phyloP scores from a whole-genome alignment of 73 alveolate genomes.

The Paramecium sonneborni region DNA sequence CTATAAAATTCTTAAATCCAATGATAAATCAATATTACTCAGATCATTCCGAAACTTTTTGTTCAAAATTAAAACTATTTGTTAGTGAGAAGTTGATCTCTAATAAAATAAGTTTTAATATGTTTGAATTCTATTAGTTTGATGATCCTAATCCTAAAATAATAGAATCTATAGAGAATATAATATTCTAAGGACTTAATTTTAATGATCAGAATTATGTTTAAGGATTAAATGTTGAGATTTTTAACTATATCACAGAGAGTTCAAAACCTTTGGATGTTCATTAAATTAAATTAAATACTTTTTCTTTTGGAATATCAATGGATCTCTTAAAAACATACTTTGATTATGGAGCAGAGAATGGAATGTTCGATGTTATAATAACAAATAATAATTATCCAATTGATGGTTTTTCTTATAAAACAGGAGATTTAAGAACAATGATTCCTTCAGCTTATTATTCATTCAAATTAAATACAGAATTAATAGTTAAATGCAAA shows the following conservation, averaged over 20 bases:
- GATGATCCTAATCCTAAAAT: background rate
- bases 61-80: slow-evolving; percentile 28
- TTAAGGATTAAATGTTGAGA: slow-evolving; percentile 3
- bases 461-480: slow-evolving; percentile 39
- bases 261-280: background rate
- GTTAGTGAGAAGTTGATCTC: background rate
- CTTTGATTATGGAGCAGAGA: slow-evolving; percentile 38
- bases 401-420: slow-evolving; percentile 3
- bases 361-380: slow-evolving; percentile 9
- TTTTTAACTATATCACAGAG: background rate
- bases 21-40: background rate
- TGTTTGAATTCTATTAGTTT: background rate
- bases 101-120: background rate
- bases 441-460: slow-evolving; percentile 39
- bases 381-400: background rate
- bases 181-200: background rate
- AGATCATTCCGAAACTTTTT: background rate
- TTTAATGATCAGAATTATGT: background rate
- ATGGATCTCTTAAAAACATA: background rate
- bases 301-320: slow-evolving; percentile 6
- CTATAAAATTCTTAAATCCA: background rate
- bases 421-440: slow-evolving; percentile 33
- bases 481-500: background rate
- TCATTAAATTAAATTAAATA: background rate
- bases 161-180: background rate